Percentiles rank a stretch among this genome's conserved stretches.
These are phyloP conservation scores for Tricholoma sp. DNA, from an alignment of 768 basidiomycete species.

Conservation along the genomic window DNA sequence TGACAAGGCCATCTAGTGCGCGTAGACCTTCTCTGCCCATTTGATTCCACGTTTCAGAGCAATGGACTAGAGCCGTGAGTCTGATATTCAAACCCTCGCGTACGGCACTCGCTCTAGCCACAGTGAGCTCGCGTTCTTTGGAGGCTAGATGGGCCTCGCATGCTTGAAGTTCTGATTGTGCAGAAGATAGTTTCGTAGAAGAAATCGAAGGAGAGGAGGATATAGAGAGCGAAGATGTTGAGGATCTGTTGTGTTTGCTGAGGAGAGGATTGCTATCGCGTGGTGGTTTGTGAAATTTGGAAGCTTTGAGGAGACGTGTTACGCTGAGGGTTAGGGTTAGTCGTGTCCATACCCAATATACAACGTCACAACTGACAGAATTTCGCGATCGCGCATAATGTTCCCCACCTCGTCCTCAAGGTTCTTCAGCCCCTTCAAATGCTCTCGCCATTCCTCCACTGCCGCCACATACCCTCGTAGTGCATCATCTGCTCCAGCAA, in stretches of 20 bases:
- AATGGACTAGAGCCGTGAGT: slow-evolving; percentile 62
- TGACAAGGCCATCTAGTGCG: slow-evolving; percentile 26
- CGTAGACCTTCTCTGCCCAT: slow-evolving; percentile 57
- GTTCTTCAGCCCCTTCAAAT: slow-evolving; percentile 53
- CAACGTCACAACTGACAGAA: slow-evolving; percentile 51
- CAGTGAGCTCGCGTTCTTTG: slow-evolving; percentile 63
- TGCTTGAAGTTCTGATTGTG: slow-evolving; percentile 76
- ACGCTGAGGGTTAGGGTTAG: slow-evolving; percentile 39
- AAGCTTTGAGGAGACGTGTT: slow-evolving; percentile 74
- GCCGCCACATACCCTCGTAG: slow-evolving; percentile 53
- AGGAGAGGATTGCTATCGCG: slow-evolving; percentile 21
- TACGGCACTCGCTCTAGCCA: slow-evolving; percentile 47
- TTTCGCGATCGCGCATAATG: slow-evolving; percentile 72
- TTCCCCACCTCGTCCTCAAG: slow-evolving; percentile 72
- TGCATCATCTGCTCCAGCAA: slow-evolving; percentile 67
- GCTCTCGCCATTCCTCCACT: slow-evolving; percentile 62
- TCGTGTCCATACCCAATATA: not conserved
- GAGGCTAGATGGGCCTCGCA: slow-evolving; percentile 70
- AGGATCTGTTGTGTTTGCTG: slow-evolving; percentile 20
- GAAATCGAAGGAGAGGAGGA: slow-evolving; percentile 17
- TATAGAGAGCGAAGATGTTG: slow-evolving; percentile 26
- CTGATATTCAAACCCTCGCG: slow-evolving; percentile 58
- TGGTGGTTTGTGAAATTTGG: slow-evolving; percentile 46
- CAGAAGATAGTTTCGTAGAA: slow-evolving; percentile 52
- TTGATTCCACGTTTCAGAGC: slow-evolving; percentile 64